These are phyloP conservation scores for Perkinsus chesapeaki DNA, from an alignment of 169 alveolate genomes.

Conservation along the genomic window DNA sequence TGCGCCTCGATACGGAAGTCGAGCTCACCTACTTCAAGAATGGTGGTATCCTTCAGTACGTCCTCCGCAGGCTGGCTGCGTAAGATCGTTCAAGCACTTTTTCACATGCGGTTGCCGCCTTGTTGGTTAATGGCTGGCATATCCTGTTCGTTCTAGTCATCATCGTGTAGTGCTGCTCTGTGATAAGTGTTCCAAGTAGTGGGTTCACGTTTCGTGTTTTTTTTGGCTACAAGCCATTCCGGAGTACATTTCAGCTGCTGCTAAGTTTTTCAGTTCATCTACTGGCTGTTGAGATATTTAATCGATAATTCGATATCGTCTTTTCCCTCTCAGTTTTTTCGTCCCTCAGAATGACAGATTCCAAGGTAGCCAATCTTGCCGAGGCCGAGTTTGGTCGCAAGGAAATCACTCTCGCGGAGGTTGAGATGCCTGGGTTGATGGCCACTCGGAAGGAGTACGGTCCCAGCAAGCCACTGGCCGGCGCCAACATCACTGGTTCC, in stretches of 20 bases:
- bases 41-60: slow-evolving; percentile 84
- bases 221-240: neutral
- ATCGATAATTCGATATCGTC: neutral
- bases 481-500: slow-evolving; percentile 91
- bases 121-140: neutral
- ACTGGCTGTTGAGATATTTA: neutral
- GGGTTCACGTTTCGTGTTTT: neutral
- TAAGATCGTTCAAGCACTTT: neutral
- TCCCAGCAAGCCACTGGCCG: slow-evolving; percentile 76
- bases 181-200: neutral
- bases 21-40: slow-evolving; percentile 75
- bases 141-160: neutral
- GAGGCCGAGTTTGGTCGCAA: slow-evolving; percentile 87
- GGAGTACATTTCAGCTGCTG: neutral
- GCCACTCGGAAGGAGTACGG: slow-evolving; percentile 79
- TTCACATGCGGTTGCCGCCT: neutral
- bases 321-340: neutral
- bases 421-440: slow-evolving; percentile 95
- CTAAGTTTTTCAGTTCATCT: neutral
- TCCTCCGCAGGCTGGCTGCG: slow-evolving; percentile 61
- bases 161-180: neutral
- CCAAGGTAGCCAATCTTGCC: slow-evolving; percentile 70
- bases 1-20: slow-evolving; percentile 55
- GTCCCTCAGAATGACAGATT: neutral
- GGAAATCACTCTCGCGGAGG: slow-evolving; percentile 85